Percentiles rank a stretch among this genome's conserved stretches.
Evolutionary conservation across 2,329 filamentous ascomycete species (phyloP).

Genomic region (Thielaviopsis ethacetica): DNA sequence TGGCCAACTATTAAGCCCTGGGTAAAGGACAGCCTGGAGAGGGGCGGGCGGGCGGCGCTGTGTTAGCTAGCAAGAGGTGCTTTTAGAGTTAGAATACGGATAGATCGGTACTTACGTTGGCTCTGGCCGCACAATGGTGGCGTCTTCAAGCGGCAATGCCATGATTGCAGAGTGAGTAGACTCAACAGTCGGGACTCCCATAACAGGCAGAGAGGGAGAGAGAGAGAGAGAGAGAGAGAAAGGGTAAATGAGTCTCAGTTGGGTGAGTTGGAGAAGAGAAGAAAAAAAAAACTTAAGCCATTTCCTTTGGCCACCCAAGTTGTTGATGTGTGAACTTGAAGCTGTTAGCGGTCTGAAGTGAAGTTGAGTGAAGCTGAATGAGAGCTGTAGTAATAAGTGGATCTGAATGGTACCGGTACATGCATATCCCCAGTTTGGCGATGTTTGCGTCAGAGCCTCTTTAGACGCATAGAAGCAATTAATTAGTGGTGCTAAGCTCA

Average conservation of each 20-base stretch:
- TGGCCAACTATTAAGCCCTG: constrained; percentile 89
- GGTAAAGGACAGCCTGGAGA: constrained; percentile 63
- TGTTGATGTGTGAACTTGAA: too few species aligned
- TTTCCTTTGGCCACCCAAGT: background rate
- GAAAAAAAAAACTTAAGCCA: background rate
- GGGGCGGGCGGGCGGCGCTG: background rate
- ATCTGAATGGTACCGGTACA: background rate
- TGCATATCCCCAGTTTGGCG: too few species aligned
- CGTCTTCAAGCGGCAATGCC: constrained; percentile 8
- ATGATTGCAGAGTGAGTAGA: constrained; percentile 7
- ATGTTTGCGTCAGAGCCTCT: background rate
- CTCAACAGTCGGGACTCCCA: constrained; percentile 1
- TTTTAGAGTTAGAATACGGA: background rate
- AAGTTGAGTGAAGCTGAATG: background rate
- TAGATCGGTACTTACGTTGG: constrained; percentile 25
- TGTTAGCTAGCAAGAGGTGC: background rate
- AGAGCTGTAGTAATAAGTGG: background rate
- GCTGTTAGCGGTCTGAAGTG: background rate
- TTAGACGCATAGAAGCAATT: background rate
- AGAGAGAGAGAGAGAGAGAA: background rate
- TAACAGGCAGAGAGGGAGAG: constrained; percentile 1
- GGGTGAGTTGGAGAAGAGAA: background rate
- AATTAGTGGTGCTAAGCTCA: too few species aligned
- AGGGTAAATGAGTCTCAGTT: background rate
- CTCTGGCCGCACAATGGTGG: constrained; percentile 20